phyloP scores from a whole-genome alignment of 257 asterid genomes.

The Cordia subcordata region DNA sequence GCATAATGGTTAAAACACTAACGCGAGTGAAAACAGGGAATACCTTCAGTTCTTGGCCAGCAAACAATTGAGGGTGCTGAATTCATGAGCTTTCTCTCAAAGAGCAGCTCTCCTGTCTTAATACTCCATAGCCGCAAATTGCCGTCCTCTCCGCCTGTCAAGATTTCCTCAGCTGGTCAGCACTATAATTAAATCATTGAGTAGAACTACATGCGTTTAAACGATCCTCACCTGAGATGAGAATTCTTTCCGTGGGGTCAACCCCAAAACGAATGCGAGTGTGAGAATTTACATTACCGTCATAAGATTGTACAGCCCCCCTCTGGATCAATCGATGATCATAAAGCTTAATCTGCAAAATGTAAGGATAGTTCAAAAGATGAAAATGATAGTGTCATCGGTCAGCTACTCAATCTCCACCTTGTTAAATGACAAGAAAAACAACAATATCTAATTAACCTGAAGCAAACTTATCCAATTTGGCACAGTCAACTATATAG shows the following conservation, averaged over 20 bases:
- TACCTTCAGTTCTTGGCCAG: slow-evolving; percentile 68
- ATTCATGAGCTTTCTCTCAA: slow-evolving; percentile 49
- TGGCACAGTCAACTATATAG: no score
- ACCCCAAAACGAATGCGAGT: slow-evolving; percentile 75
- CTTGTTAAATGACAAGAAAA: no score
- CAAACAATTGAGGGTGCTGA: slow-evolving; percentile 65
- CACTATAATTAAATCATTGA: neutral
- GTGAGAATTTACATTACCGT: slow-evolving; percentile 76
- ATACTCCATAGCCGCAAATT: slow-evolving; percentile 76
- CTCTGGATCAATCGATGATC: slow-evolving; percentile 69
- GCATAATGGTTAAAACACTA: neutral
- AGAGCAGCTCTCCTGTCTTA: slow-evolving; percentile 77
- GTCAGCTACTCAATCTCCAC: no score
- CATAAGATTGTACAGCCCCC: slow-evolving; percentile 78
- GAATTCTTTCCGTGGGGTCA: slow-evolving; percentile 73
- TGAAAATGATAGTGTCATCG: no score
- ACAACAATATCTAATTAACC: no score
- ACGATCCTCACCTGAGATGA: slow-evolving; percentile 59
- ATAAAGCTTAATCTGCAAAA: slow-evolving; percentile 70
- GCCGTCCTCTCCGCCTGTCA: slow-evolving; percentile 89
- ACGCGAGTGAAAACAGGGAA: neutral
- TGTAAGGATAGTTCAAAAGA: neutral
- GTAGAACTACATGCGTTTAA: slow-evolving; percentile 4
- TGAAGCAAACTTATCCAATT: no score
- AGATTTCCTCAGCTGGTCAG: neutral